Evolutionary conservation across 495 filamentous ascomycete species (phyloP).

Genomic region (Xylaria longipes): DNA sequence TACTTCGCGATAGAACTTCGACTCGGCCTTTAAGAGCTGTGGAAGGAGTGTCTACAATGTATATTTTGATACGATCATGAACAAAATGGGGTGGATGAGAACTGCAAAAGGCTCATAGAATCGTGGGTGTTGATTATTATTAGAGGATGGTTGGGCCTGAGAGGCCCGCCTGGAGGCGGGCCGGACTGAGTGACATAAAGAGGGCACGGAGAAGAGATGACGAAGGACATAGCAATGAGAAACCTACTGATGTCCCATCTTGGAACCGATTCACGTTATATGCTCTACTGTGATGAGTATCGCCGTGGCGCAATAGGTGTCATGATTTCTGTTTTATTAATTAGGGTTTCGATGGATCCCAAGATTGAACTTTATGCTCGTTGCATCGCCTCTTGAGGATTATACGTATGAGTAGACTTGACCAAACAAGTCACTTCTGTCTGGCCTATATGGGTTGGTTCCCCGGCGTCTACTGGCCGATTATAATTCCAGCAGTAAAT

Average conservation of each 20-base stretch:
- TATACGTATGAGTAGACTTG: background rate
- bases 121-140: background rate
- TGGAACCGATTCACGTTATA: background rate
- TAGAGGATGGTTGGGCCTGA: background rate
- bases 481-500: constrained; percentile 4
- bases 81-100: constrained; percentile 3
- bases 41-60: background rate
- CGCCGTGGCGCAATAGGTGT: background rate
- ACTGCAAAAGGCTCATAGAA: constrained; percentile 11
- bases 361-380: background rate
- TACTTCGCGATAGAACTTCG: background rate
- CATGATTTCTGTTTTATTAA: background rate
- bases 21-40: background rate
- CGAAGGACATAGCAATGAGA: constrained; percentile 5
- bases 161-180: background rate
- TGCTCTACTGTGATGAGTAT: background rate
- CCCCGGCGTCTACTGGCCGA: background rate
- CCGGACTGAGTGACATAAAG: background rate
- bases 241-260: background rate
- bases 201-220: background rate
- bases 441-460: background rate
- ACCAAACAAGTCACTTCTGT: background rate
- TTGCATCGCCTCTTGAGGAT: background rate
- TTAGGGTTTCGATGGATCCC: background rate
- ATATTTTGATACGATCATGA: constrained; percentile 9